phyloP scores from a whole-genome alignment of 164 flowering plant species.

The Vitis vinifera region ASM3070453v1 NC_081805.1:1914001-1914500 shows the following conservation, averaged over 20 bases:
- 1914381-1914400: too few relatives aligned
- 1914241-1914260: background rate
- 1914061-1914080: background rate
- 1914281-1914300: too few relatives aligned
- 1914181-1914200: constrained; percentile 55
- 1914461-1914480: too few relatives aligned
- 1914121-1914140: constrained; percentile 97
- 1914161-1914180: constrained; percentile 97
- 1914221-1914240: too few relatives aligned
- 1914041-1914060: background rate
- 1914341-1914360: too few relatives aligned
- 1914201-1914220: too few relatives aligned
- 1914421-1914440: background rate
- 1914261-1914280: background rate
- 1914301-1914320: too few relatives aligned
- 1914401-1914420: background rate
- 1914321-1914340: too few relatives aligned
- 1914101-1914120: constrained; percentile 99
- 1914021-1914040: background rate
- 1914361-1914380: too few relatives aligned
- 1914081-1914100: constrained; percentile 41
- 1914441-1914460: too few relatives aligned
- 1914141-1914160: constrained; percentile 90
- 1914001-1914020: too few relatives aligned
- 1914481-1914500: too few relatives aligned